Evolutionary conservation across 78 protist species (phyloP).

Genomic region (Carpediemonas membranifera): DNA sequence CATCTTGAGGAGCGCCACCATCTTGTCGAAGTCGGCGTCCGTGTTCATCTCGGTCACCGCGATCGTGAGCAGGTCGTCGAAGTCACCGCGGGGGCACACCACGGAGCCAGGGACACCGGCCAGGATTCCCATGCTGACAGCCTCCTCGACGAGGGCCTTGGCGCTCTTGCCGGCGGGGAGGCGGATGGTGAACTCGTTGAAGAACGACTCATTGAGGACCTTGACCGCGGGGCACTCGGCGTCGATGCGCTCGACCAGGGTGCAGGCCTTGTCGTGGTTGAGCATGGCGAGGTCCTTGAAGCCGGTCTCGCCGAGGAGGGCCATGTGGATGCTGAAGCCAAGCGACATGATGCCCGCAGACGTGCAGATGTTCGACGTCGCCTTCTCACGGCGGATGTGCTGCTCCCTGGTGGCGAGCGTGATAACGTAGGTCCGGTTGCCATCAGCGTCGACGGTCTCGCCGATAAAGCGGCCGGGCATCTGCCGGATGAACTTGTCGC

Average conservation of each 20-base stretch:
- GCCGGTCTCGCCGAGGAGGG: constrained; percentile 14
- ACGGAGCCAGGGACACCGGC: constrained; percentile 18
- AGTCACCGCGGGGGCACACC: background rate
- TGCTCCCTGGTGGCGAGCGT: constrained; percentile 25
- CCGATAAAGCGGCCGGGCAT: constrained; percentile 38
- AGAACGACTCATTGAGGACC: constrained; percentile 20
- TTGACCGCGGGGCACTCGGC: background rate
- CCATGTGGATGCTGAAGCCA: constrained; percentile 9
- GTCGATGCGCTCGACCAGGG: background rate
- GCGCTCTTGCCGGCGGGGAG: constrained; percentile 10
- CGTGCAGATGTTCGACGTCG: constrained; percentile 34
- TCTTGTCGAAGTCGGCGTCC: constrained; percentile 2
- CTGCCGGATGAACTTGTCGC: background rate
- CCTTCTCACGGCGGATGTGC: constrained; percentile 23
- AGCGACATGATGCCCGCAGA: constrained; percentile 14
- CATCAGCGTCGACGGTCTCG: constrained; percentile 15
- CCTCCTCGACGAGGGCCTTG: background rate
- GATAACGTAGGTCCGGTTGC: constrained; percentile 2
- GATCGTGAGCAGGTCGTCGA: constrained; percentile 2
- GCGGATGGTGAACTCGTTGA: constrained; percentile 16
- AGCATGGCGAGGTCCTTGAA: background rate
- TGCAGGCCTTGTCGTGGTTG: constrained; percentile 7
- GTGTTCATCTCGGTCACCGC: constrained; percentile 27
- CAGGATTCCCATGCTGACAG: background rate
- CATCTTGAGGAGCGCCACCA: too few relatives aligned